Conservation (phyloP, 352 stramenopile genomes). For the Thraustochytrium striatum region DNA sequence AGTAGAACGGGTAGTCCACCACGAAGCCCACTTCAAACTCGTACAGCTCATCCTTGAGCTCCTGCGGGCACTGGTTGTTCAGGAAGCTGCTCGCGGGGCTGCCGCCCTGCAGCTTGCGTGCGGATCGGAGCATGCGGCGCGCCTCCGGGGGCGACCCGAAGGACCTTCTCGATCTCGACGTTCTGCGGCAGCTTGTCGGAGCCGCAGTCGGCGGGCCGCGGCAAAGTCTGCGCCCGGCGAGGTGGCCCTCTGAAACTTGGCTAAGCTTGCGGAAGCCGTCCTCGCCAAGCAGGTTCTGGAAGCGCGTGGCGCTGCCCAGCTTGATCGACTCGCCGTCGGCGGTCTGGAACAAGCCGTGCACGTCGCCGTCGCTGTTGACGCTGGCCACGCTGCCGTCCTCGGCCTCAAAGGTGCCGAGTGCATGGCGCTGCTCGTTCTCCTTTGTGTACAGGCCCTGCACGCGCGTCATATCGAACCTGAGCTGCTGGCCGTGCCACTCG, state of each 20-base stretch:
- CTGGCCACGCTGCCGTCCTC: background rate
- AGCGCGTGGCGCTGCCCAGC: background rate
- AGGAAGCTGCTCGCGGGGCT: background rate
- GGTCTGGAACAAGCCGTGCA: background rate
- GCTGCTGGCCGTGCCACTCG: no score
- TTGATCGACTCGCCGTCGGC: background rate
- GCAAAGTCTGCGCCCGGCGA: background rate
- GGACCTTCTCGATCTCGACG: background rate
- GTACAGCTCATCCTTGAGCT: no score
- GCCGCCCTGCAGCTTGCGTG: background rate
- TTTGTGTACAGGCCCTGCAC: conserved; percentile 1
- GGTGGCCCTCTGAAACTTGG: background rate
- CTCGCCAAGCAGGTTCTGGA: background rate
- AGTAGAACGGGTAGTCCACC: background rate
- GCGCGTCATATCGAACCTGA: no score
- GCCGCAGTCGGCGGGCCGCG: background rate
- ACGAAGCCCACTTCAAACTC: conserved; percentile 19
- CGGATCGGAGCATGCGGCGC: background rate
- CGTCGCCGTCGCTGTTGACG: conserved; percentile 6
- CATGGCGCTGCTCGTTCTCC: background rate
- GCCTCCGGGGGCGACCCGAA: background rate
- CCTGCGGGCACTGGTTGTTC: no score
- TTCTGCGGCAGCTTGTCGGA: background rate
- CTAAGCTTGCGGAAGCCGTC: conserved; percentile 1
- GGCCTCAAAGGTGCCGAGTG: background rate